Base-by-base conservation (phyloP, 768 basidiomycete genomes). In the Pleurotus cornucopiae region DNA sequence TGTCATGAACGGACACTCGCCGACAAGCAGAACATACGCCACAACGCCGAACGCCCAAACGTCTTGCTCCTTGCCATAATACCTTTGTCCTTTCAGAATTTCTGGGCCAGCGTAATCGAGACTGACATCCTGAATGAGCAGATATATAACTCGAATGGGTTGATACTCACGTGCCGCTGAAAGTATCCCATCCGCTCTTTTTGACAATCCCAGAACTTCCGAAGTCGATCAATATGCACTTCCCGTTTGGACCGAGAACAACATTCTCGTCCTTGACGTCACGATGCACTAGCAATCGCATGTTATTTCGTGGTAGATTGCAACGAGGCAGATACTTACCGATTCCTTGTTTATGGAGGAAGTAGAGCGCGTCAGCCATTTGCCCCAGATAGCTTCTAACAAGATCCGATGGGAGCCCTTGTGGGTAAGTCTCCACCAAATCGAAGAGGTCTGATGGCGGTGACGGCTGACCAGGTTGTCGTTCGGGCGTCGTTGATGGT, bases 241-340 rank as follows among this genome's bases (percentile, higher is more conserved):
- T 84, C 26, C 91, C 94, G 45, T 81, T 71, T 13, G 86, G 83
- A 6, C 89, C 91, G 43, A 94, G 78, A 38, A 94, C 87, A 13
- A 94, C 89, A 67, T 98, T 97, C 70, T 99, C 96, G 64, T 99
- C 96, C 72, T 99, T 99, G 70, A 99, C 86, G 65, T 99, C 96
- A 52, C 96, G 90, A 70, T 99, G 96, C 7, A 98, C 90, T 91
- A 61, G 7, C 61, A 48, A 62, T 39, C 41, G 34, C 48, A 47
- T 34, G 58, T 56, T 59, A 59, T 59, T 43, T 20, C 14, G 40
- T 34, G 9, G 30, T 34, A 34, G 30, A 34, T 34, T 11, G 30
- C 30, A 34, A 34, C 30, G 14, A 39, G 37, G 51, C 41, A 18
- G 21, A 11, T 49, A 59, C 84, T 67, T 64, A 89, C 96, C 91